phyloP scores from a whole-genome alignment of 2,329 filamentous ascomycete species.

The Diaporthe sp. region DNA sequence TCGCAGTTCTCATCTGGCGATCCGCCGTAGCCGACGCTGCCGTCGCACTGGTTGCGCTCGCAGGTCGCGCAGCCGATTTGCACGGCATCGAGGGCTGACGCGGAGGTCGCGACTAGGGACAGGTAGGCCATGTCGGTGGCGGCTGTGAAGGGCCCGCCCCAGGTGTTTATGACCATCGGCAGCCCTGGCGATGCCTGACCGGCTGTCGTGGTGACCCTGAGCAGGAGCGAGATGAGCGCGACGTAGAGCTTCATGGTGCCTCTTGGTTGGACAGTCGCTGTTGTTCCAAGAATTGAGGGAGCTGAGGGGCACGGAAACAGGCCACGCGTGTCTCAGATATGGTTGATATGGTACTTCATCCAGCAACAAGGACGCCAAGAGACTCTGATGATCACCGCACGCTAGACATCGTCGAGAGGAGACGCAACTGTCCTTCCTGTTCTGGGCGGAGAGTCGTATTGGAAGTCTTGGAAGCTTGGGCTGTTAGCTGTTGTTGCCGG shows the following conservation, averaged over 20 bases:
- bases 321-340: background rate
- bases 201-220: background rate
- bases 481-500: background rate
- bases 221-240: constrained; percentile 31
- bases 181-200: constrained; percentile 49
- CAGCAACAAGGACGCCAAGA: background rate
- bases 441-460: constrained; percentile 11
- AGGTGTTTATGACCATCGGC: constrained; percentile 65
- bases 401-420: background rate
- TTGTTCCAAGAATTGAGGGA: background rate
- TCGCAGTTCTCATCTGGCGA: constrained; percentile 67
- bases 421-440: constrained; percentile 2
- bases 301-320: too few species aligned
- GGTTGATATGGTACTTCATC: background rate
- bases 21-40: constrained; percentile 64
- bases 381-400: background rate
- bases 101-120: constrained; percentile 42
- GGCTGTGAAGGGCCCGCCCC: constrained; percentile 61
- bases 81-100: constrained; percentile 59
- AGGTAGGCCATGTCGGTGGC: constrained; percentile 63
- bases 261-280: background rate
- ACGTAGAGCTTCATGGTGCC: constrained; percentile 32
- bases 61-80: constrained; percentile 62
- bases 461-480: constrained; percentile 6
- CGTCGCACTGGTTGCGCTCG: constrained; percentile 63